Evolutionary conservation across 768 basidiomycete genomes (phyloP).

Genomic region (Daedaleopsis nitida): DNA sequence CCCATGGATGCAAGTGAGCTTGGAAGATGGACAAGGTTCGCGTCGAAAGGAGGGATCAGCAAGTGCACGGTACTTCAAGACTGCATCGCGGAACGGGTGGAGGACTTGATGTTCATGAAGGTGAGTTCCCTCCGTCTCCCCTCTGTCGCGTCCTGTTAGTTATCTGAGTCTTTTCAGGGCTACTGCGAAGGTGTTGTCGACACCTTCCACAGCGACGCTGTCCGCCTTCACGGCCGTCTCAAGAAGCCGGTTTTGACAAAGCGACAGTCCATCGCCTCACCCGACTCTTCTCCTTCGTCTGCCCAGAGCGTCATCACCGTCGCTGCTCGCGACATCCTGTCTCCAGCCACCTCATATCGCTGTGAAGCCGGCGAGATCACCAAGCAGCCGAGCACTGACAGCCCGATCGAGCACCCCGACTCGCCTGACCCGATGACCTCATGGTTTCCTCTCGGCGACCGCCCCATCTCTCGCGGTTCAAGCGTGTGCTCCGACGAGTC

Average conservation of each 20-base stretch:
- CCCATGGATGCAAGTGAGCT: conserved; percentile 79
- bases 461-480: neutral
- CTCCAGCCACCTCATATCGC: conserved; percentile 14
- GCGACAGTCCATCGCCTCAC: conserved; percentile 41
- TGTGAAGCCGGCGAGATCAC: conserved; percentile 7
- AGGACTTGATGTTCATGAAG: conserved; percentile 88
- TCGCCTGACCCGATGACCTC: conserved; percentile 3
- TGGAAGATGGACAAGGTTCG: conserved; percentile 82
- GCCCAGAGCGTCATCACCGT: conserved; percentile 29
- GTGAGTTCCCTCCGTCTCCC: conserved; percentile 45
- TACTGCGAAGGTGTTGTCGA: conserved; percentile 90
- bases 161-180: conserved; percentile 42
- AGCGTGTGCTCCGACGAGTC: conserved; percentile 16
- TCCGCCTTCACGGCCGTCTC: conserved; percentile 71
- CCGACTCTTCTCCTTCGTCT: conserved; percentile 25
- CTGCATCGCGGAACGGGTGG: conserved; percentile 72
- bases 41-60: conserved; percentile 83
- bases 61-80: conserved; percentile 73
- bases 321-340: conserved; percentile 15
- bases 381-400: conserved; percentile 16
- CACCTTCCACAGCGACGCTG: conserved; percentile 61
- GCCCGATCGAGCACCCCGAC: conserved; percentile 8
- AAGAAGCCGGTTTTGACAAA: conserved; percentile 83
- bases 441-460: conserved; percentile 1
- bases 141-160: neutral